Conservation (phyloP, 768 basidiomycete genomes). For the Lactarius sanguifluus region DNA sequence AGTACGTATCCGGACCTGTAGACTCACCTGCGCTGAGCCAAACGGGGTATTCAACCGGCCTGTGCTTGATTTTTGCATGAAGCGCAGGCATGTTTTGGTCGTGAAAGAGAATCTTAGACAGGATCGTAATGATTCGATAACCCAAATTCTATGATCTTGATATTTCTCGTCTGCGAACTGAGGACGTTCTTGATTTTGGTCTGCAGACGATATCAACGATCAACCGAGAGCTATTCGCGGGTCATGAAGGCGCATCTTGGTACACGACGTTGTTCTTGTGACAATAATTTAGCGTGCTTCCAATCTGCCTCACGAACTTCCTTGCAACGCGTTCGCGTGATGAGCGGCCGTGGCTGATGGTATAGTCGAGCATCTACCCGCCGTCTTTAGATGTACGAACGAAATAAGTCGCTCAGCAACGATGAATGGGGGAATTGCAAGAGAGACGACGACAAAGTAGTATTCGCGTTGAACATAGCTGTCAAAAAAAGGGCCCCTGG, state of each 20-base stretch:
- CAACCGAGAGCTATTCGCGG: constrained; percentile 1
- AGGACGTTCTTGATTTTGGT: constrained; percentile 84
- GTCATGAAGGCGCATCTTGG: constrained; percentile 22
- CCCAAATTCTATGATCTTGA: no score
- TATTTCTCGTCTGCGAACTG: no score
- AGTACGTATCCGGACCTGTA: neutral
- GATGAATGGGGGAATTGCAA: neutral
- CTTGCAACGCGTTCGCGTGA: constrained; percentile 92
- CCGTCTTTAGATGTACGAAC: constrained; percentile 89
- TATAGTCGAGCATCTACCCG: constrained; percentile 99
- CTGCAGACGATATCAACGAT: constrained; percentile 37
- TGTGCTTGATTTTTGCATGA: constrained; percentile 98
- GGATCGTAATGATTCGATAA: no score
- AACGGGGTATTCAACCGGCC: constrained; percentile 93
- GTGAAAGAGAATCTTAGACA: constrained; percentile 89
- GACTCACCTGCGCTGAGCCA: constrained; percentile 90
- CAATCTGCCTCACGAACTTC: constrained; percentile 62
- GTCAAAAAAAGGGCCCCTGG: neutral
- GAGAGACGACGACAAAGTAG: neutral
- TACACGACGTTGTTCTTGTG: constrained; percentile 67
- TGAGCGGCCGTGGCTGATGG: constrained; percentile 92
- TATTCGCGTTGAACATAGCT: neutral
- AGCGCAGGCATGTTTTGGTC: constrained; percentile 99
- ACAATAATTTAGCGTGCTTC: constrained; percentile 93
- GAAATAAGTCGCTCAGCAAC: constrained; percentile 34